Evolutionary conservation across 352 stramenopile species (phyloP).

Genomic region (Phytopythium chamaehyphon): DNA sequence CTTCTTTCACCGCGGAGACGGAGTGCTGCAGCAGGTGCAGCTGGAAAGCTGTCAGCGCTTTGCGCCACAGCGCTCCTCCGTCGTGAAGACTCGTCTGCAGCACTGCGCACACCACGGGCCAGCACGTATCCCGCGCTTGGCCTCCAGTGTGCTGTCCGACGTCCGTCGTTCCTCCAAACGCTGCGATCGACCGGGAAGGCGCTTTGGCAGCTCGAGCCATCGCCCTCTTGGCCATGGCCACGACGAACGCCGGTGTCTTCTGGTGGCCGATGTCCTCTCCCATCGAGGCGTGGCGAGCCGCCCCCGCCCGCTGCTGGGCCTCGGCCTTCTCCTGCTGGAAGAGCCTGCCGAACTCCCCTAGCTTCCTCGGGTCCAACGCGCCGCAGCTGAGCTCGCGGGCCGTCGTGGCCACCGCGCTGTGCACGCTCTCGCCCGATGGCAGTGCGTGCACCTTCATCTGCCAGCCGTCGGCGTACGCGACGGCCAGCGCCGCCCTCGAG

Average conservation of each 20-base stretch:
- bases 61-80: slow-evolving; percentile 25
- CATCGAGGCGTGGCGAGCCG: slow-evolving; percentile 21
- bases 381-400: slow-evolving; percentile 26
- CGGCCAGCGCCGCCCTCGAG: slow-evolving; percentile 8
- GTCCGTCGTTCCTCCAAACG: slow-evolving; percentile 40
- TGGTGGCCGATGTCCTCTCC: slow-evolving; percentile 28
- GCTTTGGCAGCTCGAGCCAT: slow-evolving; percentile 5
- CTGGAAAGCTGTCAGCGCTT: slow-evolving; percentile 29
- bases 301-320: slow-evolving; percentile 18
- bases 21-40: slow-evolving; percentile 5
- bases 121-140: slow-evolving; percentile 39
- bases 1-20: not conserved
- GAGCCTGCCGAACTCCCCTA: slow-evolving; percentile 5
- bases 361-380: slow-evolving; percentile 12
- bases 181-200: not conserved
- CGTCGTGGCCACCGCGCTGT: slow-evolving; percentile 33
- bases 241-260: slow-evolving; percentile 56
- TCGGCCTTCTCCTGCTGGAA: slow-evolving; percentile 19
- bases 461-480: slow-evolving; percentile 46
- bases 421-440: slow-evolving; percentile 16
- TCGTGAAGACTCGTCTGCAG: slow-evolving; percentile 33
- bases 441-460: slow-evolving; percentile 30
- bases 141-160: slow-evolving; percentile 48
- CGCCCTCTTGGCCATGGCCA: slow-evolving; percentile 15
- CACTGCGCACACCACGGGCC: slow-evolving; percentile 36